Base-by-base conservation (phyloP, 306 rosid species). In the Inga laurina region DNA sequence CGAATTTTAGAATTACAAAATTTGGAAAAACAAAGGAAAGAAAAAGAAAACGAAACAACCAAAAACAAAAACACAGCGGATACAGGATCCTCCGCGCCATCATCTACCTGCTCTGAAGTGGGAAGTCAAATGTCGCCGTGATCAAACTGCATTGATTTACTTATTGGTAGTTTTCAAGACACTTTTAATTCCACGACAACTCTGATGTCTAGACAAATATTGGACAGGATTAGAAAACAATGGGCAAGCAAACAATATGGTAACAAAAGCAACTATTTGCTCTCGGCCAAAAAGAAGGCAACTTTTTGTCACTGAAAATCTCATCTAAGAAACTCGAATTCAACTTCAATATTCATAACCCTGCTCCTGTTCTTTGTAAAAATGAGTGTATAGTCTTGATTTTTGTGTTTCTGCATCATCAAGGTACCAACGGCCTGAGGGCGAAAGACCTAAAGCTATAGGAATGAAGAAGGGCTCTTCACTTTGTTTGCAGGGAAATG, bases 401-500 rank as follows among this genome's bases (percentile, higher is more conserved):
- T 74, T 39, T 39, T 8, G 52, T 27, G 44, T 32, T 32, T 13
- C 78, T 11, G 64, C 45, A 22, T 72, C n/a, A 45, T 72, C 41
- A 27, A 13, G 24, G 57, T n/a, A 4, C 34, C 67, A 4, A 44
- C 3, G 16, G 18, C 54, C 27, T 44, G 54, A 71, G 37, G 59
- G 76, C 12, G 1, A 72, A 72, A 46, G 59, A 6, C 76, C 56
- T 72, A 72, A 44, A 24, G n/a, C 76, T 72, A 39, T 5, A 72
- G n/a, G 59, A 73, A 73, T 19, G 51, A 73, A 73, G 59, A 71
- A 41, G 19, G 56, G 76, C 19, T 45, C 41, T 66, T 76, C 79
- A 51, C 45, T 75, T 67, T 75, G 75, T 30, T 49, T 39, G 41
- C 16, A 13, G 22, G 75, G 54, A 79, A 75, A 51, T 46, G 84